Percentiles rank a stretch among this genome's conserved stretches.
These are phyloP conservation scores for Balakata baccata DNA, from an alignment of 345 rosid genomes.

Conservation along the genomic window DNA sequence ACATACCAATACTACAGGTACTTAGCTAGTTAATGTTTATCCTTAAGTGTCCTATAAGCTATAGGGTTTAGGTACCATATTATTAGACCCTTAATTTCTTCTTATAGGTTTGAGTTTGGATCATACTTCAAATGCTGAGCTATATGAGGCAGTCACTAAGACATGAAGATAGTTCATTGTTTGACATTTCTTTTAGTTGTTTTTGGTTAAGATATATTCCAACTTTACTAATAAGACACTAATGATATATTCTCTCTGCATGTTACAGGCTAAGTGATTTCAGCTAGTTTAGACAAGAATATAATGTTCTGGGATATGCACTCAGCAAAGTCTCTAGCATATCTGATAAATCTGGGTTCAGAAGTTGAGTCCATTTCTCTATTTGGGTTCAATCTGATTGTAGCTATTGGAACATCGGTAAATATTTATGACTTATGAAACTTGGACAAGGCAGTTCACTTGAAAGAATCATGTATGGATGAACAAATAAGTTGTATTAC, in stretches of 20 bases:
- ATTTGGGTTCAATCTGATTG: conserved; percentile 54
- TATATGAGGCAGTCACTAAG: not conserved
- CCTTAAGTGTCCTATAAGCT: not conserved
- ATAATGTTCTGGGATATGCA: conserved; percentile 66
- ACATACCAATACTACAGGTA: not conserved
- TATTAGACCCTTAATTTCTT: not conserved
- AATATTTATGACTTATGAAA: conserved; percentile 62
- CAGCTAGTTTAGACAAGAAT: conserved; percentile 77
- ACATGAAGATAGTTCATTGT: not conserved
- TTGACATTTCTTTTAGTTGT: not conserved
- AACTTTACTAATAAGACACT: not conserved
- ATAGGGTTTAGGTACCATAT: not conserved
- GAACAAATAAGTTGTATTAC: conserved; percentile 54
- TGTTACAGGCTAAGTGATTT: conserved; percentile 59
- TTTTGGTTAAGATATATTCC: not conserved
- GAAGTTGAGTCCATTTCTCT: conserved; percentile 69
- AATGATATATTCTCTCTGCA: conserved; percentile 2
- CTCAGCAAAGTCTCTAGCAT: conserved; percentile 29
- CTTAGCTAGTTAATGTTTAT: not conserved
- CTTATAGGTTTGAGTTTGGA: not conserved
- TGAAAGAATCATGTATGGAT: conserved; percentile 44
- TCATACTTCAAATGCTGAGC: not conserved
- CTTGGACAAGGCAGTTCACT: conserved; percentile 47
- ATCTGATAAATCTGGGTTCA: conserved; percentile 31
- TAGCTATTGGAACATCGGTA: conserved; percentile 58